Evolutionary conservation across 2,329 filamentous ascomycete genomes (phyloP), one percentile per base, ranked within the genome.

Genomic region (Aspergillus intermedius): DNA sequence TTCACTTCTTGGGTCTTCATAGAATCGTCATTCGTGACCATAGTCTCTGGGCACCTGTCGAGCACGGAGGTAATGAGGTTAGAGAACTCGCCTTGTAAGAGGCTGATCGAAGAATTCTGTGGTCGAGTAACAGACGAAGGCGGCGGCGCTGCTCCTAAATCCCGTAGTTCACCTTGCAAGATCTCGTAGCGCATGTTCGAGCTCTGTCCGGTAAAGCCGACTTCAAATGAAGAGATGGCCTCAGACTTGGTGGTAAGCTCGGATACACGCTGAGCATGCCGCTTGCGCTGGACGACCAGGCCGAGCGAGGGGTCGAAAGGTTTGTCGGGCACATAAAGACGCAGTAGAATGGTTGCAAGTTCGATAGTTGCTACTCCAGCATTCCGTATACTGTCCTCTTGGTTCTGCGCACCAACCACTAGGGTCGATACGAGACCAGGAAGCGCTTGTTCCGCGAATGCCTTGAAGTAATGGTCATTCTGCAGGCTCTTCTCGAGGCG

Each of bases 261-360:
- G 3, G 64, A 55, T 42, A 80, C 77, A 35, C 86, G 75, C 49
- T 82, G 74, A 15, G 73, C 63, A 61, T 85, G 77, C 19, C 80
- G 71, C 47, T 77, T 67, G 17, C 81, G 79, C 57, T 89, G 84
- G 15, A 95, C 78, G 46, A 75, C 74, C 5, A 79, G 69, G 44
- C 73, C 73, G 30, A 83, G 64, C 2, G 82, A 82, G 1, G 93
- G 93, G 65, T 98, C 93, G 60, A 91, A 93, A 3, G 87, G 79
- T 56, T 85, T 84, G 65, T 95, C 86, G 0, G 94, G 91, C 2
- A 97, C 83, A 61, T 91, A 96, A 2, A 96, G 76, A 53, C 80
- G 80, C 43, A 97, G 75, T 35, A 85, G 81, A 13, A 84, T 84
- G 17, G 91, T 69, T 1, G 88, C 85, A 51, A 95, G 83, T 45